Percentiles rank a stretch among this genome's conserved stretches.
Conservation (phyloP, 441 rosid genomes). For the Populus hybrid region DNA sequence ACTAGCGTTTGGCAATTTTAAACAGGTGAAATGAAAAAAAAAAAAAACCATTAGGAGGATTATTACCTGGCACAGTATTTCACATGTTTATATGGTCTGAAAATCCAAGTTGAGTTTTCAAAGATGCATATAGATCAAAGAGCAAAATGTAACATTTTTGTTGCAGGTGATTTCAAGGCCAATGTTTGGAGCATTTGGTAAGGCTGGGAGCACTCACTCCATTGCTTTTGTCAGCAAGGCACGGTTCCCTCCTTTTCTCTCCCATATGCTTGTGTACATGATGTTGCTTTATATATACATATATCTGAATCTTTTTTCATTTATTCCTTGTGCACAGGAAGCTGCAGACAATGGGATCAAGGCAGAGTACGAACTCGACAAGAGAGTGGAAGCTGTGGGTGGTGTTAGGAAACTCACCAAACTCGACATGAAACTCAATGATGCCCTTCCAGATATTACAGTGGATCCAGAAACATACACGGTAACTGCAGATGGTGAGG, state of each 20-base stretch:
- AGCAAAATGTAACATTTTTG: background rate
- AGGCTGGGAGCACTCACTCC: constrained; percentile 75
- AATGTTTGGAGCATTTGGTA: constrained; percentile 95
- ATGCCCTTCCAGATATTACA: constrained; percentile 69
- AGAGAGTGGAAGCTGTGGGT: constrained; percentile 73
- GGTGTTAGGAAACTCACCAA: constrained; percentile 66
- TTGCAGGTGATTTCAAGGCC: constrained; percentile 84
- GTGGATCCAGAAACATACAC: constrained; percentile 85
- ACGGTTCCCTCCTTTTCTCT: constrained; percentile 23
- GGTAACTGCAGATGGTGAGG: constrained; percentile 59
- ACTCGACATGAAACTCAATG: constrained; percentile 85
- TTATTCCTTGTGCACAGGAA: constrained; percentile 37
- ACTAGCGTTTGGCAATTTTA: background rate
- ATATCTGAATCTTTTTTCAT: background rate
- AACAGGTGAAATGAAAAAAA: background rate
- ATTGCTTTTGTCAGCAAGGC: constrained; percentile 95
- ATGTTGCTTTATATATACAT: background rate
- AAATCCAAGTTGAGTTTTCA: background rate
- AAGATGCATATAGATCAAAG: background rate
- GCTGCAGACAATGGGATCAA: constrained; percentile 55
- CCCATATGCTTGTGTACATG: background rate
- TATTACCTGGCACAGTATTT: background rate
- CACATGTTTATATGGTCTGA: background rate
- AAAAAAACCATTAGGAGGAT: too few species aligned
- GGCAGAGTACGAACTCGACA: constrained; percentile 55